phyloP scores from a whole-genome alignment of 306 rosid genomes.

The Castanea sativa region DNA sequence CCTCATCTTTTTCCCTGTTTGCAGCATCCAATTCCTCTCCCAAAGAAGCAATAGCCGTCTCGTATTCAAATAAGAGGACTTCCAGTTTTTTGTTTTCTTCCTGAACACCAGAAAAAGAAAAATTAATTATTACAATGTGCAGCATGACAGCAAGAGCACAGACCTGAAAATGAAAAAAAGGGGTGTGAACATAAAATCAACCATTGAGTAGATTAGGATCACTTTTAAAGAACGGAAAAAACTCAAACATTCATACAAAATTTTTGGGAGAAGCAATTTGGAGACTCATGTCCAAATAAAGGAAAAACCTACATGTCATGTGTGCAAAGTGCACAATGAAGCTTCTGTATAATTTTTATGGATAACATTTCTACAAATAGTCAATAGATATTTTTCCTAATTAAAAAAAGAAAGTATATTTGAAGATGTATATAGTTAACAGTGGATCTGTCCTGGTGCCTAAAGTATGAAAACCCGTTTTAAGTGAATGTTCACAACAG shows the following conservation, averaged over 20 bases:
- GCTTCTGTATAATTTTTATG: not conserved
- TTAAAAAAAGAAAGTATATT: too few relatives aligned
- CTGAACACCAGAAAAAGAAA: slow-evolving; percentile 35
- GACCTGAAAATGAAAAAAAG: not conserved
- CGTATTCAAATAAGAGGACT: slow-evolving; percentile 68
- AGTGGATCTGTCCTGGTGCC: too few relatives aligned
- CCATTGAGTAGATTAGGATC: not conserved
- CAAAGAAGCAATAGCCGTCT: slow-evolving; percentile 56
- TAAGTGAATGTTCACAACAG: not conserved
- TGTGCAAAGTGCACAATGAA: not conserved
- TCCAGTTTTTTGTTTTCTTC: slow-evolving; percentile 76
- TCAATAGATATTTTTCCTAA: not conserved
- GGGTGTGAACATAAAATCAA: not conserved
- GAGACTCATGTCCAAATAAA: not conserved
- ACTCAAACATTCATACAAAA: not conserved
- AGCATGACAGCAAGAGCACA: not conserved
- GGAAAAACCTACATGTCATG: not conserved
- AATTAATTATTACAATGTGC: not conserved
- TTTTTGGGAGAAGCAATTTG: not conserved
- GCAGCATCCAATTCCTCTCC: slow-evolving; percentile 56
- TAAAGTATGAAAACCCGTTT: not conserved
- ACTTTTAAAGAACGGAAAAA: not conserved
- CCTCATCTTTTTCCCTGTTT: slow-evolving; percentile 57
- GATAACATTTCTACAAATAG: not conserved
- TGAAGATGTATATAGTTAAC: too few relatives aligned